Percentiles rank a stretch among this genome's conserved stretches.
Evolutionary conservation across 805 yeast species (phyloP).

Genomic region (Saccharomyces eubayanus): DNA sequence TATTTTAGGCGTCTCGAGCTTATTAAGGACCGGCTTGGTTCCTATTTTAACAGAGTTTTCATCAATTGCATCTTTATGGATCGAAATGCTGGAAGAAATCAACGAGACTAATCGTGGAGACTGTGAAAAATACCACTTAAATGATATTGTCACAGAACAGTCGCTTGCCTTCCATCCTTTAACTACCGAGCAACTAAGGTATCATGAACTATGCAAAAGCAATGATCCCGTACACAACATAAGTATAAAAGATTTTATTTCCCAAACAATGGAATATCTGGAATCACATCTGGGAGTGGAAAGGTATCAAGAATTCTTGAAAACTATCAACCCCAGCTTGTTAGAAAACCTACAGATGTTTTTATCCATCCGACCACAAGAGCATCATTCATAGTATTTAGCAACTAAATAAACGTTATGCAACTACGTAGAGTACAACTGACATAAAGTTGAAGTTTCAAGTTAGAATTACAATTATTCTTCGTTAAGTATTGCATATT

Average conservation of each 20-base stretch:
- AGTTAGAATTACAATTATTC: background rate
- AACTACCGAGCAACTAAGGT: slow-evolving; percentile 38
- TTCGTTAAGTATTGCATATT: background rate
- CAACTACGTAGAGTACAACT: background rate
- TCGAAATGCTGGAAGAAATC: slow-evolving; percentile 61
- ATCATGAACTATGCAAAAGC: slow-evolving; percentile 30
- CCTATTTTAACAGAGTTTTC: slow-evolving; percentile 27
- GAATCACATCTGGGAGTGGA: slow-evolving; percentile 21
- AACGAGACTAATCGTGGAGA: slow-evolving; percentile 55
- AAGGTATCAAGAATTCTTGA: slow-evolving; percentile 18
- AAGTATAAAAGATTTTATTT: slow-evolving; percentile 40
- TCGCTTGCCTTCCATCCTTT: slow-evolving; percentile 19
- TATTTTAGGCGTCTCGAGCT: slow-evolving; percentile 50
- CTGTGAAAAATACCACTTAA: slow-evolving; percentile 43
- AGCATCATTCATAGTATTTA: background rate
- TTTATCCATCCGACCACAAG: slow-evolving; percentile 10
- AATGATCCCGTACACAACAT: slow-evolving; percentile 49
- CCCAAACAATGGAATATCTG: slow-evolving; percentile 23
- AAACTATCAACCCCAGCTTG: slow-evolving; percentile 15
- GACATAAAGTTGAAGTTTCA: background rate
- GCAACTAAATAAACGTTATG: background rate
- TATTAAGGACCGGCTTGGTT: slow-evolving; percentile 35
- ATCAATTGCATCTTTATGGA: slow-evolving; percentile 37
- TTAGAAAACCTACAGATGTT: slow-evolving; percentile 25
- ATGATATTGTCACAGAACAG: slow-evolving; percentile 33